Percentiles rank a stretch among this genome's conserved stretches.
Conservation (phyloP, 2,329 filamentous ascomycete species). For the Teratosphaeriaceae sp. region DNA sequence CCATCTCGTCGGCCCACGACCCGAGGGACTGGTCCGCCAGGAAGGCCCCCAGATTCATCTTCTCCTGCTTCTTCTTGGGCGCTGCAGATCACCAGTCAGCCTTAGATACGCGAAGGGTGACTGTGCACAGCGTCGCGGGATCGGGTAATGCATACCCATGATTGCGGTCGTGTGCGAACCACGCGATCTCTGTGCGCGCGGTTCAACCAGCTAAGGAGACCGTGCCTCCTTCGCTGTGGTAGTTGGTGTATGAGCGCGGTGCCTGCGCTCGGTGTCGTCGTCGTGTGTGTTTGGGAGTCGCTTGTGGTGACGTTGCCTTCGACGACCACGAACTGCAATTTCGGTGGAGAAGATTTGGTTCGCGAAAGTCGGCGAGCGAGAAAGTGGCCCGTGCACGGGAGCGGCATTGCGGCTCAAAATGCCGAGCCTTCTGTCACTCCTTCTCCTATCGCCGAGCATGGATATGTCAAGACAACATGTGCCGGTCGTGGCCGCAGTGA, state of each 20-base stretch:
- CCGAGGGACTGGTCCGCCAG: constrained; percentile 78
- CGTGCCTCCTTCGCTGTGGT: constrained; percentile 3
- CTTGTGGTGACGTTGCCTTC: neutral
- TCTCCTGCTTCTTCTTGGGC: constrained; percentile 86
- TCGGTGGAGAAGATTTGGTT: neutral
- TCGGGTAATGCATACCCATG: constrained; percentile 43
- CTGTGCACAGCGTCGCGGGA: neutral
- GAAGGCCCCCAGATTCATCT: constrained; percentile 97
- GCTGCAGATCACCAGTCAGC: constrained; percentile 21
- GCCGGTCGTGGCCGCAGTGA: neutral
- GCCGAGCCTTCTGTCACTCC: neutral
- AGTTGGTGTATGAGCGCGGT: constrained; percentile 4
- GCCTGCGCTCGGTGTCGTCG: constrained; percentile 5
- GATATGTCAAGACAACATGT: neutral
- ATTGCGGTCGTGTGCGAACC: constrained; percentile 44
- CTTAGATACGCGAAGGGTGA: neutral
- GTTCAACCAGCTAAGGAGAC: constrained; percentile 4
- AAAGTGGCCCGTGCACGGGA: neutral
- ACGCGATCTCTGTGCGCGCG: constrained; percentile 13
- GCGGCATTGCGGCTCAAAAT: neutral
- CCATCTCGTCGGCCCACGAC: constrained; percentile 99
- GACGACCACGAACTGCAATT: neutral
- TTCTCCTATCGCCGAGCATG: constrained; percentile 1
- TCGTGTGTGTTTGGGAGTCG: constrained; percentile 1
- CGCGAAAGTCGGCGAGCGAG: neutral